A percentile compares a stretch with the other conserved stretches of the same genome.
phyloP scores from a whole-genome alignment of 225 moss, liverwort and hornwort species.

The Ulota crispa region DNA sequence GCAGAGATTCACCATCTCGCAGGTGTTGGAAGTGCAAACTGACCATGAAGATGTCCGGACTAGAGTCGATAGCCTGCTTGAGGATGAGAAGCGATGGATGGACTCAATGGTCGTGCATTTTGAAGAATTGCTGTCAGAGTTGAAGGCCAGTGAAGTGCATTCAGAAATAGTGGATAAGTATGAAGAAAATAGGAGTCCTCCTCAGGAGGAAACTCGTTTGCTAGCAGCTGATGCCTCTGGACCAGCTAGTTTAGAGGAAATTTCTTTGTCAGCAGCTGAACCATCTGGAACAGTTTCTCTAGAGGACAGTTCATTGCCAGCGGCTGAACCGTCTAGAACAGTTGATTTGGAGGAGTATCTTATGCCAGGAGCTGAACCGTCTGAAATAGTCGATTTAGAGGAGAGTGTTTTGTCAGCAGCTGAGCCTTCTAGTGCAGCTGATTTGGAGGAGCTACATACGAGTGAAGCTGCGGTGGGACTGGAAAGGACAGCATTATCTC shows the following conservation, averaged over 20 bases:
- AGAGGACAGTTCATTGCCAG: neutral
- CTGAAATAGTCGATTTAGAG: conserved; percentile 17
- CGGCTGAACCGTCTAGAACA: conserved; percentile 3
- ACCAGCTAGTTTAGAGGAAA: conserved; percentile 23
- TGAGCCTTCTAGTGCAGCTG: conserved; percentile 5
- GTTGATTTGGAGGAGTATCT: conserved; percentile 16
- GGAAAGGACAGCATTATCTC: conserved; percentile 21
- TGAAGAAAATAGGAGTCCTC: conserved; percentile 53
- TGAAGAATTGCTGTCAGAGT: conserved; percentile 35
- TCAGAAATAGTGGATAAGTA: conserved; percentile 55
- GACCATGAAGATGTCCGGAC: conserved; percentile 43
- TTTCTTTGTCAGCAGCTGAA: conserved; percentile 8
- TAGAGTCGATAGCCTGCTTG: conserved; percentile 37
- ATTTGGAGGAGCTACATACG: conserved; percentile 27
- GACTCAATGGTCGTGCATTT: conserved; percentile 34
- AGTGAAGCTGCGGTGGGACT: conserved; percentile 20
- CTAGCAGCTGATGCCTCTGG: conserved; percentile 16
- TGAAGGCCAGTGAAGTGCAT: conserved; percentile 41
- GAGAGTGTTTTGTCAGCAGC: conserved; percentile 6
- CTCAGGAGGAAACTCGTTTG: conserved; percentile 28
- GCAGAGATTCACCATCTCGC: conserved; percentile 36
- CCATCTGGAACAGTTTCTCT: conserved; percentile 6
- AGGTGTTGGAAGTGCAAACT: conserved; percentile 44
- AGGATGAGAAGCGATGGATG: conserved; percentile 56
- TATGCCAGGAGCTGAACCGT: conserved; percentile 5